Evolutionary conservation across 129 eudicot genomes (phyloP).

Genomic region (Oenanthe sinensis): DNA sequence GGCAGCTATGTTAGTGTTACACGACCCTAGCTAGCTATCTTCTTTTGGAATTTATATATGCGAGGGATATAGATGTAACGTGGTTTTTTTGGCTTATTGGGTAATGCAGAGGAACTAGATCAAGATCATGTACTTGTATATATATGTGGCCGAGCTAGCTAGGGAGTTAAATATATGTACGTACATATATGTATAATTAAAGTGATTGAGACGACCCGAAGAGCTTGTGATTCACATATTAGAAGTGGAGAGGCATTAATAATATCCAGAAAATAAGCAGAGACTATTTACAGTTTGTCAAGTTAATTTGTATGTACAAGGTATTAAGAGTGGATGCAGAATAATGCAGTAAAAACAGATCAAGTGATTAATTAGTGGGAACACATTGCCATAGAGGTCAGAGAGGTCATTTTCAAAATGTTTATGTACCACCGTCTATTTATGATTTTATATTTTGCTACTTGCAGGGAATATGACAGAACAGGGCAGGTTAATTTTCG

Average conservation of each 20-base stretch:
- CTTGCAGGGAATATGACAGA: too few relatives aligned
- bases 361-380: not conserved
- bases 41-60: slow-evolving; percentile 6
- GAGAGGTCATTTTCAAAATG: not conserved
- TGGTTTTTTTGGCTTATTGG: slow-evolving; percentile 31
- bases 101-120: slow-evolving; percentile 28
- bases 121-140: slow-evolving; percentile 6
- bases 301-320: not conserved
- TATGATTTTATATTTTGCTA: too few relatives aligned
- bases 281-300: not conserved
- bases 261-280: not conserved
- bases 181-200: not conserved
- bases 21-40: not conserved
- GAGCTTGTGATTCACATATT: not conserved
- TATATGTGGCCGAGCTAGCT: not conserved
- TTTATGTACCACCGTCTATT: not conserved
- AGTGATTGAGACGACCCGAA: slow-evolving; percentile 1
- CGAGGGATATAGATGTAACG: slow-evolving; percentile 22
- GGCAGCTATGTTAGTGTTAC: not conserved
- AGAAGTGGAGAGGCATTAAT: not conserved
- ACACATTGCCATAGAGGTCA: not conserved
- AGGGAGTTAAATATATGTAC: not conserved
- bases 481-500: too few relatives aligned
- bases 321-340: not conserved
- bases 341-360: not conserved